A percentile compares a stretch with the other conserved stretches of the same genome.
Evolutionary conservation across 306 rosid species (phyloP).

Genomic region (Mimosa pudica): DNA sequence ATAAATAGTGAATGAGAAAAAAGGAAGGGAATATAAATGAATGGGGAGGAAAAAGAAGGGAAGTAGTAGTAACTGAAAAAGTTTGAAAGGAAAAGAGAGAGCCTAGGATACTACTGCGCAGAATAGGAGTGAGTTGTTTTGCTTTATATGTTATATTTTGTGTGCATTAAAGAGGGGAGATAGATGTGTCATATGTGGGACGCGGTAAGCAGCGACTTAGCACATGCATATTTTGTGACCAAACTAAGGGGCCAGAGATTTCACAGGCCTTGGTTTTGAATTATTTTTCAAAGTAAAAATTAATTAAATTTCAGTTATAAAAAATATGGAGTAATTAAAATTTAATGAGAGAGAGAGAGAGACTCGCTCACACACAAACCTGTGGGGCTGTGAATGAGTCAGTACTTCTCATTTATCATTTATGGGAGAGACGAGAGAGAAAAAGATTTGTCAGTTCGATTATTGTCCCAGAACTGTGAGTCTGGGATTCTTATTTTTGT

Average conservation of each 20-base stretch:
- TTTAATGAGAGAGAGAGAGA: not conserved
- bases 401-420: slow-evolving; percentile 38
- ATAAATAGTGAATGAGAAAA: not conserved
- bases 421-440: slow-evolving; percentile 8
- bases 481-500: slow-evolving; percentile 35
- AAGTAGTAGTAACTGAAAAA: slow-evolving; percentile 40
- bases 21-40: not conserved
- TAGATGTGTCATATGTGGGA: slow-evolving; percentile 42
- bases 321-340: too few species aligned
- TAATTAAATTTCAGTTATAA: too few species aligned
- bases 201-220: slow-evolving; percentile 70
- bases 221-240: slow-evolving; percentile 89
- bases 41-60: slow-evolving; percentile 20
- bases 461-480: slow-evolving; percentile 35
- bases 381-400: slow-evolving; percentile 43
- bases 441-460: slow-evolving; percentile 46
- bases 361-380: slow-evolving; percentile 39
- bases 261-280: slow-evolving; percentile 57
- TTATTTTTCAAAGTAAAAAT: not conserved
- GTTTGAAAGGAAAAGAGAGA: slow-evolving; percentile 22
- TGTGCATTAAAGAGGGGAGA: slow-evolving; percentile 42
- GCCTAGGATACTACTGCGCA: slow-evolving; percentile 43
- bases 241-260: slow-evolving; percentile 81
- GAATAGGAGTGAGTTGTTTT: not conserved
- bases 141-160: not conserved